Evolutionary conservation across 2,329 filamentous ascomycete species (phyloP).

Genomic region (Atkinsonella hypoxylon): DNA sequence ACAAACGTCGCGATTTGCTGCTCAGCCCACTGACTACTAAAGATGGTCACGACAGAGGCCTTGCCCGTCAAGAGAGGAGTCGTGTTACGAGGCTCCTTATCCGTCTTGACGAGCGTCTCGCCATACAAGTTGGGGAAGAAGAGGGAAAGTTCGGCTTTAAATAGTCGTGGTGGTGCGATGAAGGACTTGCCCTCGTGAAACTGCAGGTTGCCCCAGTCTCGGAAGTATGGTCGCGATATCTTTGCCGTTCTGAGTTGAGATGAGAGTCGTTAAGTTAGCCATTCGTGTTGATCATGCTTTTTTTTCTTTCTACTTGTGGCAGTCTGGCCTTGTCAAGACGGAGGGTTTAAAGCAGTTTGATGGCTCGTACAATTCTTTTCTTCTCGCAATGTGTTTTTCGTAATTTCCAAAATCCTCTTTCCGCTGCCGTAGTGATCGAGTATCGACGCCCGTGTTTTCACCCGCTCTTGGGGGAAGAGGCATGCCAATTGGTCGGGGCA

Average conservation of each 20-base stretch:
- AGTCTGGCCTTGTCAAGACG: background rate
- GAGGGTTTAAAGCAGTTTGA: slow-evolving; percentile 10
- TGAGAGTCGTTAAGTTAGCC: no score
- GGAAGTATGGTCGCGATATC: slow-evolving; percentile 82
- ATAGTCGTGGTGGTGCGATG: slow-evolving; percentile 70
- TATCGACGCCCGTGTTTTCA: slow-evolving; percentile 71
- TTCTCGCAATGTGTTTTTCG: slow-evolving; percentile 67
- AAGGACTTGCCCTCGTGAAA: slow-evolving; percentile 88
- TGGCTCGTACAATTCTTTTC: slow-evolving; percentile 58
- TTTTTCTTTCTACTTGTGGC: no score
- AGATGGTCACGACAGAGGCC: slow-evolving; percentile 68
- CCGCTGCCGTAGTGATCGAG: slow-evolving; percentile 52
- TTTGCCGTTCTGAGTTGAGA: slow-evolving; percentile 47
- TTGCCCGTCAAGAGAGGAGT: slow-evolving; percentile 63
- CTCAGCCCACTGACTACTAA: slow-evolving; percentile 77
- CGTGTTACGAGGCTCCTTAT: slow-evolving; percentile 48
- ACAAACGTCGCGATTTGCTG: slow-evolving; percentile 65
- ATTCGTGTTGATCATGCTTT: no score
- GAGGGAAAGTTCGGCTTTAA: slow-evolving; percentile 68
- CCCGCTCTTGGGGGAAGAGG: slow-evolving; percentile 58
- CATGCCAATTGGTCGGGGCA: slow-evolving; percentile 72
- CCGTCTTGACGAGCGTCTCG: slow-evolving; percentile 53
- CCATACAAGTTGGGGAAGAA: slow-evolving; percentile 92
- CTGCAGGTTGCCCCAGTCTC: slow-evolving; percentile 80
- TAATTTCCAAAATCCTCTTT: slow-evolving; percentile 74